phyloP scores from a whole-genome alignment of 768 basidiomycete species.

The Dioszegia crocea region DNA sequence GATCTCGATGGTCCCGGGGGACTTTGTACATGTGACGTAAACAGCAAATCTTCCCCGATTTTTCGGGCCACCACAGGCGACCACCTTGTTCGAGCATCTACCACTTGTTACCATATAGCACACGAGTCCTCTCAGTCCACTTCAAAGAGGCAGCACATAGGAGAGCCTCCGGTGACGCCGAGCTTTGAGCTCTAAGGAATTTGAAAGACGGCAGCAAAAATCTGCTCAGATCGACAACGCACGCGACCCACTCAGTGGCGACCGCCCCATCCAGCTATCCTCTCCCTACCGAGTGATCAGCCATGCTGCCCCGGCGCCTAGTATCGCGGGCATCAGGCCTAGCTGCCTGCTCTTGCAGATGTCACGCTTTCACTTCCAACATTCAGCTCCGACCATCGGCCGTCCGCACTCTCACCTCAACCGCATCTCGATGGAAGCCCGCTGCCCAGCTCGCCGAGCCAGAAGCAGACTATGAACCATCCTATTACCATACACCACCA shows the following conservation, averaged over 20 bases:
- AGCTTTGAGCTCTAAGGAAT: too few relatives aligned
- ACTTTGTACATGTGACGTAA: not conserved
- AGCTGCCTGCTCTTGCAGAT: not conserved
- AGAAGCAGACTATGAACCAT: slow-evolving; percentile 16
- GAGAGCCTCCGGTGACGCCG: too few relatives aligned
- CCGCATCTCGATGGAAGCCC: slow-evolving; percentile 15
- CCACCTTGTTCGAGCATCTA: not conserved
- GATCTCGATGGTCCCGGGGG: not conserved
- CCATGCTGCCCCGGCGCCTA: slow-evolving; percentile 1
- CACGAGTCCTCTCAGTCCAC: too few relatives aligned
- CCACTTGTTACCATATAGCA: too few relatives aligned
- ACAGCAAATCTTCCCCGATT: not conserved
- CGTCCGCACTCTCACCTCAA: slow-evolving; percentile 7
- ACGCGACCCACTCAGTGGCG: not conserved
- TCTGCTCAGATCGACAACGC: too few relatives aligned
- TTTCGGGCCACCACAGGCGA: not conserved
- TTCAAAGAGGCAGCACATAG: too few relatives aligned
- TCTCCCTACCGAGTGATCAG: too few relatives aligned
- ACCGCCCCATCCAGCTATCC: not conserved
- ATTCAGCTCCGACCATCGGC: not conserved
- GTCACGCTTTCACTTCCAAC: not conserved
- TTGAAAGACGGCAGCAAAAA: too few relatives aligned
- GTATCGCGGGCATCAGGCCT: not conserved
- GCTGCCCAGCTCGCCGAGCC: slow-evolving; percentile 32
- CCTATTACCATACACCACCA: slow-evolving; percentile 1